These are phyloP conservation scores for Hymenoscyphus scutula DNA, from an alignment of 2,329 filamentous ascomycete genomes.

Conservation along the genomic window DNA sequence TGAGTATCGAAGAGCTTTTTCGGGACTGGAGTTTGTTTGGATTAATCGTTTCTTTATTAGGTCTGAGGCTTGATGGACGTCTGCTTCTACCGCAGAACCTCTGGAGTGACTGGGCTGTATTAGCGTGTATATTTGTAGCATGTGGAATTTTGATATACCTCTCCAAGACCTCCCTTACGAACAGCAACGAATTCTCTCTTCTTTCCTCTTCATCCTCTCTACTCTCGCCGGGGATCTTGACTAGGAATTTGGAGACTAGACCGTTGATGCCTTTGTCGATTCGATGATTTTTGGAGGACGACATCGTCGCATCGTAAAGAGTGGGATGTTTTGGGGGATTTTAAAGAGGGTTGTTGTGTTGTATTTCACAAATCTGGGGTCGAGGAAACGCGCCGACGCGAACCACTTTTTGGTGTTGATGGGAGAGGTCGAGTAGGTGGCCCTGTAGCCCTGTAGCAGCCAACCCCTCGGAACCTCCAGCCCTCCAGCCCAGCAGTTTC, in stretches of 20 bases:
- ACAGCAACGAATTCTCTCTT: constrained; percentile 59
- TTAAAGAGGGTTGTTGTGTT: neutral
- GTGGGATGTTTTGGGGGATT: neutral
- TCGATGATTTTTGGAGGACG: constrained; percentile 45
- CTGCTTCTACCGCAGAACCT: constrained; percentile 38
- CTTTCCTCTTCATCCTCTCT: constrained; percentile 67
- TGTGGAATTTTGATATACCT: constrained; percentile 25
- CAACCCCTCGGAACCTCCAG: neutral
- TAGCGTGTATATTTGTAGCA: neutral
- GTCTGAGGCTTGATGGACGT: constrained; percentile 86
- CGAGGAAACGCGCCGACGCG: neutral
- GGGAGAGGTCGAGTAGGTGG: neutral
- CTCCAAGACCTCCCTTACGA: constrained; percentile 47
- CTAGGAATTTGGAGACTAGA: constrained; percentile 72
- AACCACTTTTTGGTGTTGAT: neutral
- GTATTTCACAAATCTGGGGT: neutral
- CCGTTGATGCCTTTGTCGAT: constrained; percentile 77
- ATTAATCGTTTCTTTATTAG: constrained; percentile 87
- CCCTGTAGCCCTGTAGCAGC: neutral
- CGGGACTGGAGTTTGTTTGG: constrained; percentile 69
- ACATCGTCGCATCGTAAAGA: constrained; percentile 35
- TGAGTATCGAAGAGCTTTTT: constrained; percentile 78
- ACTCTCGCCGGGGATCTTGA: constrained; percentile 62
- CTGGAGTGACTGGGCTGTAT: constrained; percentile 24
- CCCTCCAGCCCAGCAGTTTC: neutral